A percentile compares a stretch with the other conserved stretches of the same genome.
Conservation (phyloP, 2,329 filamentous ascomycete genomes). For the Ciborinia camelliae region DNA sequence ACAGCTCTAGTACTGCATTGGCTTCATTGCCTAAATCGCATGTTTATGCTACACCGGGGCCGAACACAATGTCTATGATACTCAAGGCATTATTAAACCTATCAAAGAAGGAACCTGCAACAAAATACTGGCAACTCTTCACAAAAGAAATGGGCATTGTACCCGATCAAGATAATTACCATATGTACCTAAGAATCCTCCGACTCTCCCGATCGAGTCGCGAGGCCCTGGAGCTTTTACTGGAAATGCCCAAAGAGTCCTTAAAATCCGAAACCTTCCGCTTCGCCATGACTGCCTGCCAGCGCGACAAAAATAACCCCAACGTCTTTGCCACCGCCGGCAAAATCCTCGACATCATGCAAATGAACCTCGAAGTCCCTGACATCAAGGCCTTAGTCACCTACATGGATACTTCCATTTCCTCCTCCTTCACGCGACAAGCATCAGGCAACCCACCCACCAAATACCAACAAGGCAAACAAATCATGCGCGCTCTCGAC, state of each 20-base stretch:
- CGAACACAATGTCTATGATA: constrained; percentile 65
- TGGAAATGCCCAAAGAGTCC: constrained; percentile 47
- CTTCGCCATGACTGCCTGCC: constrained; percentile 70
- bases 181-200: constrained; percentile 64
- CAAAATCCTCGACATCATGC: constrained; percentile 64
- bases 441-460: constrained; percentile 37
- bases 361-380: constrained; percentile 41
- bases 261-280: constrained; percentile 57
- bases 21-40: constrained; percentile 20
- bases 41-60: constrained; percentile 46
- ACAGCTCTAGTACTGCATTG: not conserved
- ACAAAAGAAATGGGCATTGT: constrained; percentile 57
- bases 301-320: constrained; percentile 73
- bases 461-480: constrained; percentile 39
- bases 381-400: constrained; percentile 51
- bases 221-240: constrained; percentile 57
- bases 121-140: constrained; percentile 74
- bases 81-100: constrained; percentile 61
- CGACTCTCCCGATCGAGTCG: constrained; percentile 63
- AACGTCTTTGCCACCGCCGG: constrained; percentile 63
- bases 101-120: constrained; percentile 58
- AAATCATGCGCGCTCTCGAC: constrained; percentile 50
- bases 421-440: constrained; percentile 36
- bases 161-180: constrained; percentile 71
- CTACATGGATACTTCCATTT: constrained; percentile 56